These are phyloP conservation scores for Candida ulmi DNA, from an alignment of 805 yeast species.

Conservation along the genomic window DNA sequence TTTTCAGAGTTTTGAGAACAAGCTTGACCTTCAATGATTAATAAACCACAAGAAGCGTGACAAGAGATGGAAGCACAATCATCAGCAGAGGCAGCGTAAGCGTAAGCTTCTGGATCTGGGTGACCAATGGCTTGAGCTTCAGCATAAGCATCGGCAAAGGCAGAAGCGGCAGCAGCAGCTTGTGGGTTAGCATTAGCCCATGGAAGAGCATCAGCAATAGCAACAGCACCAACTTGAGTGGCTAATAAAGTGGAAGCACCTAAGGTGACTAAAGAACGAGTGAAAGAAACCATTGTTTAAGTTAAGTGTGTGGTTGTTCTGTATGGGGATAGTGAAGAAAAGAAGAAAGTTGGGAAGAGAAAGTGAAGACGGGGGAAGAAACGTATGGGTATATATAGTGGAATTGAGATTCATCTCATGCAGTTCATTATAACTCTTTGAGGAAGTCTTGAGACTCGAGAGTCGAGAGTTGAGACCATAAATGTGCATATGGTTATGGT, in stretches of 20 bases:
- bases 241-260: not conserved
- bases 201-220: constrained; percentile 3
- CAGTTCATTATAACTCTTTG: too few species aligned
- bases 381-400: too few species aligned
- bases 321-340: too few species aligned
- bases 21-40: constrained; percentile 24
- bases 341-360: not conserved
- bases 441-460: too few species aligned
- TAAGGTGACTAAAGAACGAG: not conserved
- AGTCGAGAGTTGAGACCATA: too few species aligned
- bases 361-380: too few species aligned
- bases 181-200: constrained; percentile 4
- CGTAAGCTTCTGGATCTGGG: constrained; percentile 18
- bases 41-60: constrained; percentile 27
- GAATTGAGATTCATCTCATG: too few species aligned
- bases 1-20: constrained; percentile 17
- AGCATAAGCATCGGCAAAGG: constrained; percentile 9
- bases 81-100: constrained; percentile 18
- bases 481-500: too few species aligned
- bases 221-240: not conserved
- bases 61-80: constrained; percentile 24
- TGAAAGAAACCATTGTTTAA: not conserved
- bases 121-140: constrained; percentile 11
- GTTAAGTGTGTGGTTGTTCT: not conserved
- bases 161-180: constrained; percentile 4